Conservation (phyloP, 2,329 filamentous ascomycete species). For the Corynespora cassiicola region DNA sequence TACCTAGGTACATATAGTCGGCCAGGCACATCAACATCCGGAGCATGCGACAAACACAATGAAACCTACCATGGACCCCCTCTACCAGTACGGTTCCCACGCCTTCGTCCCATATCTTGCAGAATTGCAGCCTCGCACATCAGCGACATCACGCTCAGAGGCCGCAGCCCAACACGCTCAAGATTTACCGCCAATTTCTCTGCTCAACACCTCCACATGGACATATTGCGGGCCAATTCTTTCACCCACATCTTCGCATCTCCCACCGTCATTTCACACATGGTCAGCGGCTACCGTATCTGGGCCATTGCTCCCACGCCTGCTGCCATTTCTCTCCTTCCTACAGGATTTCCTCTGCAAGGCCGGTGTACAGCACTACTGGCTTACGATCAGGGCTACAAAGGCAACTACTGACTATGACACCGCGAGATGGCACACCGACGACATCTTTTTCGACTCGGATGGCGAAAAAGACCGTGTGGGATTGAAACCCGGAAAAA, state of each 20-base stretch:
- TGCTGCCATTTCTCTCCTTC: conserved; percentile 52
- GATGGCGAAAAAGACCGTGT: conserved; percentile 5
- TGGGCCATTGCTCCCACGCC: conserved; percentile 37
- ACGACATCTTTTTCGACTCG: conserved; percentile 55
- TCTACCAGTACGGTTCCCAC: conserved; percentile 16
- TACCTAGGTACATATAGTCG: too few relatives aligned
- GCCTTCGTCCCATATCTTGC: conserved; percentile 18
- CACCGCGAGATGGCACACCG: conserved; percentile 56
- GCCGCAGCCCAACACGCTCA: not conserved
- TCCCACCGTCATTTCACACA: conserved; percentile 39
- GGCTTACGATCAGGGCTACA: conserved; percentile 57
- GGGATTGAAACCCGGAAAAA: conserved; percentile 2
- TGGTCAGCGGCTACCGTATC: conserved; percentile 47
- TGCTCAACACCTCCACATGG: conserved; percentile 29
- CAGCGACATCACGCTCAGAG: not conserved
- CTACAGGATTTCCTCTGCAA: conserved; percentile 45
- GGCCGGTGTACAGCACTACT: conserved; percentile 51
- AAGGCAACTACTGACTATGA: conserved; percentile 53
- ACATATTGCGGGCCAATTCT: conserved; percentile 33
- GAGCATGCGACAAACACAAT: too few relatives aligned
- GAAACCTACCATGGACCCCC: conserved; percentile 13
- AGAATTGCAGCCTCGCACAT: too few relatives aligned
- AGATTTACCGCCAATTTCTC: conserved; percentile 5
- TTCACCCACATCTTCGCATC: conserved; percentile 1
- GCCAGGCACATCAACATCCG: too few relatives aligned